Percentiles rank a stretch among this genome's conserved stretches.
Conservation (phyloP, 306 rosid species). For the Casuarina glauca region DNA sequence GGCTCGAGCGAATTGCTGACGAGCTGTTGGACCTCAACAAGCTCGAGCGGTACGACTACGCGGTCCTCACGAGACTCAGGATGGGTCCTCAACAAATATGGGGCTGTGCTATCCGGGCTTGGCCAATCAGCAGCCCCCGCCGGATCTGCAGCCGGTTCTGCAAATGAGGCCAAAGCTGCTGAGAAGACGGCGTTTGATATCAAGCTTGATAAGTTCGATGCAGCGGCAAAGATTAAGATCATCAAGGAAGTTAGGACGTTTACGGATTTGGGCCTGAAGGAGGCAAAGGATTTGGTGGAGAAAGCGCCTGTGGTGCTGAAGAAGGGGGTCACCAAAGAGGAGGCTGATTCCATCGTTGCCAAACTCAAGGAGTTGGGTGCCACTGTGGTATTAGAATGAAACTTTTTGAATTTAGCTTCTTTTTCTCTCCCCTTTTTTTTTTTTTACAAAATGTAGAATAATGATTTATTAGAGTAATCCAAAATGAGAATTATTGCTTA, state of each 20-base stretch:
- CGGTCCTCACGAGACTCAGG: too few species aligned
- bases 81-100: too few species aligned
- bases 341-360: neutral
- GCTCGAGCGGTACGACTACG: too few species aligned
- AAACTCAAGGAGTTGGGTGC: conserved; percentile 13
- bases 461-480: neutral
- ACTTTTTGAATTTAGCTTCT: neutral
- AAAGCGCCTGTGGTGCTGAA: conserved; percentile 12
- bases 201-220: neutral
- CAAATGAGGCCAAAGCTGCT: too few species aligned
- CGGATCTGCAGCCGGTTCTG: too few species aligned
- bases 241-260: conserved; percentile 8
- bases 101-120: too few species aligned
- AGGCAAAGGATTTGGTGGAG: conserved; percentile 16
- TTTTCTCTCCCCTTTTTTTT: neutral
- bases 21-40: too few species aligned
- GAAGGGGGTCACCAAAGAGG: conserved; percentile 13
- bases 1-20: too few species aligned
- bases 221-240: conserved; percentile 8
- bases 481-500: neutral
- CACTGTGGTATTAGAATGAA: conserved; percentile 4
- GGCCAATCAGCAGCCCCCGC: too few species aligned
- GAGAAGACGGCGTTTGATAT: too few species aligned
- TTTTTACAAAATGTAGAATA: neutral
- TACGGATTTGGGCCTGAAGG: conserved; percentile 15